Evolutionary conservation across 352 stramenopile species (phyloP), one percentile per base, ranked within the genome.

Genomic region (Peronosclerospora sorghi): DNA sequence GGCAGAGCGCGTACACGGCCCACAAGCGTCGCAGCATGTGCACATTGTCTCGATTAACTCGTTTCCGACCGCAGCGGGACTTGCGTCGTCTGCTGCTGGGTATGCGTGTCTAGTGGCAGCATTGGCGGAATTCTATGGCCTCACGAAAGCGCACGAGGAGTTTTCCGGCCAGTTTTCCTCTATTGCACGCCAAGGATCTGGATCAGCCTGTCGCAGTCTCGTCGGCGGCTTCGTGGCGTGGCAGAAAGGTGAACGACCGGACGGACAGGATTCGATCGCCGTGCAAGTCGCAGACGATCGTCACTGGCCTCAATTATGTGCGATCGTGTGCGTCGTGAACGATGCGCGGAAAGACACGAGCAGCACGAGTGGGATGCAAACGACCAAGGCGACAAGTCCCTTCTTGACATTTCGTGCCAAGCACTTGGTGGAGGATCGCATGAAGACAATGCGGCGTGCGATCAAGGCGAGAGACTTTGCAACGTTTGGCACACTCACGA

Each of bases 191-290:
- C 88, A 97, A 53, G 96, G 95, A 15, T 96, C 76, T 17, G 96
- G 96, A 45, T 97, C 82, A 18, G 95, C 95, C 1, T 98, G 92
- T 51, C 81, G 96, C 28, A 97, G 83, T 59, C 56, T 99, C 8
- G 91, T 97, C 50, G 95, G 96, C 27, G 96, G 95, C 35, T 98
- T 99, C 68, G 96, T 99, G 13, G 79, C 83, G 2, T 99, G 96
- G 96, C 68, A 95, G 13, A 95, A 92, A 56, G 95, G 95, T 21
- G 51, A 43, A 8, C 48, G 18, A 18, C 34, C 37, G 0, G 83
- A 97, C 41, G 94, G 76, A 29, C 50, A 43, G 1, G 80, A 92
- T 51, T 86, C 65, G 19, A 52, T 73, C 14, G 73, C 77, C 12
- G 48, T 92, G 8, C 59, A 86, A 46, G 45, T 95, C 27, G 78